These are phyloP conservation scores for Clarkia xantiana DNA, from an alignment of 345 rosid genomes.

Conservation along the genomic window DNA sequence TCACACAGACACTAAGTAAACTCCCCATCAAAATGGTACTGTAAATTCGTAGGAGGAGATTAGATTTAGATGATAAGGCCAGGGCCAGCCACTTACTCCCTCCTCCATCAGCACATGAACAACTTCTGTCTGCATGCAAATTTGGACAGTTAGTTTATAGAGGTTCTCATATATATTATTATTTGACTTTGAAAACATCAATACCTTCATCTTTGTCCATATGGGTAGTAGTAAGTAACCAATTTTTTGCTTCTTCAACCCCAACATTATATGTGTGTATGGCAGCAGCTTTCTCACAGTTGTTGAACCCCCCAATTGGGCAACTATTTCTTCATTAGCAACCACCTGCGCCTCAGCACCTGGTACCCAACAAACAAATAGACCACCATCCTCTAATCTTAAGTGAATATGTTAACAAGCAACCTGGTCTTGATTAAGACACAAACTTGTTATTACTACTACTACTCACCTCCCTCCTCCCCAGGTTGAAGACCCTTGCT, in stretches of 20 bases:
- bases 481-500: conserved; percentile 92
- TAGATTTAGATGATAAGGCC: too few species aligned
- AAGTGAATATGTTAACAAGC: background rate
- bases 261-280: conserved; percentile 72
- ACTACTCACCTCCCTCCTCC: conserved; percentile 50
- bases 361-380: conserved; percentile 16
- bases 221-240: conserved; percentile 87
- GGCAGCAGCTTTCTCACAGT: conserved; percentile 93
- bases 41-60: too few species aligned
- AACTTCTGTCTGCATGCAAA: too few species aligned
- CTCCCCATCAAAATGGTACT: too few species aligned
- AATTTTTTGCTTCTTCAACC: conserved; percentile 93
- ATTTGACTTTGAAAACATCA: too few species aligned
- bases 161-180: too few species aligned
- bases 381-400: background rate
- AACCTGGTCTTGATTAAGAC: too few species aligned
- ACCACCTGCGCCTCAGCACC: conserved; percentile 38
- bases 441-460: too few species aligned
- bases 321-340: conserved; percentile 76
- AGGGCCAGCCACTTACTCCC: conserved; percentile 57
- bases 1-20: too few species aligned
- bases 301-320: conserved; percentile 86
- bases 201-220: conserved; percentile 98
- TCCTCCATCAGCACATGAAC: conserved; percentile 55
- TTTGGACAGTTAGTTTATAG: too few species aligned